phyloP scores from a whole-genome alignment of 768 basidiomycete genomes.

The Pleurotus salmoneostramineus region DNA sequence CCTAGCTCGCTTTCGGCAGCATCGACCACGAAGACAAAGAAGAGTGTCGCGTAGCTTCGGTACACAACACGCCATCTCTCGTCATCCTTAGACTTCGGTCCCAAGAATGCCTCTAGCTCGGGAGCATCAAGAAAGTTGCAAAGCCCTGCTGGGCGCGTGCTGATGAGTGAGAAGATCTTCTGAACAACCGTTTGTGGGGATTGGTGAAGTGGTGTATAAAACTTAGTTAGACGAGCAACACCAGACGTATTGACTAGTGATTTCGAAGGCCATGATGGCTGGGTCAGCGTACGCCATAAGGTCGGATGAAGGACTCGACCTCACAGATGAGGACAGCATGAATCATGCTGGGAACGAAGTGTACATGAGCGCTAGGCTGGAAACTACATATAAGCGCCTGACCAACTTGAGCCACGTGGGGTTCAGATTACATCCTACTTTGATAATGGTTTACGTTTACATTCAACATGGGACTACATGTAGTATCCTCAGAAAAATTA shows the following conservation, averaged over 20 bases:
- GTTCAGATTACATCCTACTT: conserved; percentile 1
- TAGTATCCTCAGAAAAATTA: too few relatives aligned
- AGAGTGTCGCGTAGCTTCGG: conserved; percentile 92
- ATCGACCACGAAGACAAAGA: conserved; percentile 97
- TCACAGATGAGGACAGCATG: conserved; percentile 85
- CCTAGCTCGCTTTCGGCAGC: conserved; percentile 96
- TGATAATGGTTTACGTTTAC: not conserved
- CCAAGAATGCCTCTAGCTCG: conserved; percentile 74
- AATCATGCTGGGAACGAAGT: conserved; percentile 47
- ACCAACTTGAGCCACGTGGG: not conserved
- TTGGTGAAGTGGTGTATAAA: conserved; percentile 78
- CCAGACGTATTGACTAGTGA: conserved; percentile 88
- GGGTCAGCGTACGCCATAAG: conserved; percentile 14
- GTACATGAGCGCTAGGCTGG: not conserved
- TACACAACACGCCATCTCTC: conserved; percentile 88
- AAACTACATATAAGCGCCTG: too few relatives aligned
- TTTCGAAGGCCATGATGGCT: conserved; percentile 2
- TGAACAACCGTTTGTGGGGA: conserved; percentile 68
- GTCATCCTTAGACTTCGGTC: conserved; percentile 45
- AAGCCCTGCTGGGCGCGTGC: conserved; percentile 71
- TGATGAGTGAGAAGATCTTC: conserved; percentile 88
- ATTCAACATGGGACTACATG: too few relatives aligned
- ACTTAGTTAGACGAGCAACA: conserved; percentile 79
- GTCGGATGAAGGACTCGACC: conserved; percentile 19
- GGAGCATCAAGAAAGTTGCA: conserved; percentile 98